These are phyloP conservation scores for Ceratocystis harringtonii DNA, from an alignment of 2,329 filamentous ascomycete genomes.

Conservation along the genomic window DNA sequence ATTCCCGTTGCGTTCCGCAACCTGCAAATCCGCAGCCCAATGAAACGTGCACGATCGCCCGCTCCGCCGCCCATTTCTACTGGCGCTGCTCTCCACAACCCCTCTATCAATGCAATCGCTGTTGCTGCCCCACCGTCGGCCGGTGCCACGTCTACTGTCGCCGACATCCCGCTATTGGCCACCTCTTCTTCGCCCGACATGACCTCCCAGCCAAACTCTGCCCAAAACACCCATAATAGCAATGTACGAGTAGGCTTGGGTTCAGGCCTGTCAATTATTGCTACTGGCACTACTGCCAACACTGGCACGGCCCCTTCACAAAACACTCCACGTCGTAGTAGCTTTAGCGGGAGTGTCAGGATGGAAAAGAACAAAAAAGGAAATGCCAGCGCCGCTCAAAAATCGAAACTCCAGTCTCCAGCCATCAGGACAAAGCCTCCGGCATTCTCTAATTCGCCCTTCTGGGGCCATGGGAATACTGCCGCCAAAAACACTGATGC, in stretches of 20 bases:
- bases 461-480: neutral
- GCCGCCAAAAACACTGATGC: neutral
- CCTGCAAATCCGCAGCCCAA: slow-evolving; percentile 31
- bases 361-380: slow-evolving; percentile 8
- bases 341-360: slow-evolving; percentile 1
- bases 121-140: slow-evolving; percentile 17
- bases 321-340: slow-evolving; percentile 4
- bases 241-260: neutral
- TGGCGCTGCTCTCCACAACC: slow-evolving; percentile 19
- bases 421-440: neutral
- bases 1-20: slow-evolving; percentile 29
- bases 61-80: slow-evolving; percentile 21
- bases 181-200: neutral
- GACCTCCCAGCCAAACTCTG: neutral
- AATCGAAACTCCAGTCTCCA: neutral
- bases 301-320: neutral
- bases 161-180: neutral
- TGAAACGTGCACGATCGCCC: slow-evolving; percentile 35
- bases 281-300: neutral
- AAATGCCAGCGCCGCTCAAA: slow-evolving; percentile 2
- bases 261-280: neutral
- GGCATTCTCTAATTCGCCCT: neutral
- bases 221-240: no score
- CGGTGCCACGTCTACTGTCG: slow-evolving; percentile 6
- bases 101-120: slow-evolving; percentile 17